Evolutionary conservation across 73 alveolate genomes (phyloP), one percentile per base, ranked within the genome.

Genomic region (Paramecium pentaurelia): DNA sequence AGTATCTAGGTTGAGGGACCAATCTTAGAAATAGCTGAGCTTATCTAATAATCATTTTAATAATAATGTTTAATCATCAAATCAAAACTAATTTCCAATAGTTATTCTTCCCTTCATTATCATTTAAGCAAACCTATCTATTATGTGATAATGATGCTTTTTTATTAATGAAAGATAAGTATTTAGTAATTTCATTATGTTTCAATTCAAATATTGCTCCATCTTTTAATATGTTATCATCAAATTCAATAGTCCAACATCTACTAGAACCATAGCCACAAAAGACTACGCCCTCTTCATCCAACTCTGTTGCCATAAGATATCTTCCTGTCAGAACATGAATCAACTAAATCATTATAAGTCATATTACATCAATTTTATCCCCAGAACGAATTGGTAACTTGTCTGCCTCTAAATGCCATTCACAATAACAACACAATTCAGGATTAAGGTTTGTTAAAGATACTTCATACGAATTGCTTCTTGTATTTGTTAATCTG

Each of bases 401-500:
- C 40, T 32, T 36, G 60, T 73, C 87, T 30, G 60, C 37, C 9
- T 25, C 58, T 6, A 73, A 9, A 22, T 34, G 58, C 87, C 87
- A 73, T 73, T 73, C 87, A 18, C 47, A 37, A 73, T 73, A 73
- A 18, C 87, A 73, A 18, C 60, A 37, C 28, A 37, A 73, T 37
- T 73, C 87, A 30, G 60, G 60, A 37, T 73, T 40, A 37, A 25
- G 11, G 16, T 44, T 73, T 4, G 40, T 20, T 73, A 73, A 73
- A 73, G 87, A 73, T 73, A 73, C 87, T 73, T 73, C 87, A 73
- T 73, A 73, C 18, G 87, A 58, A 37, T 73, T 12, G 42, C 18
- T 73, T 34, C 34, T 64, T 11, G 87, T 73, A 73, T 37, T 73
- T 8, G 60, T 36, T 16, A 73, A 37, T 22, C 87, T 73, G 68